Evolutionary conservation across 371 early-diverging fungal species (phyloP), one percentile per base, ranked within the genome.

Genomic region (Catenaria anguillulae): DNA sequence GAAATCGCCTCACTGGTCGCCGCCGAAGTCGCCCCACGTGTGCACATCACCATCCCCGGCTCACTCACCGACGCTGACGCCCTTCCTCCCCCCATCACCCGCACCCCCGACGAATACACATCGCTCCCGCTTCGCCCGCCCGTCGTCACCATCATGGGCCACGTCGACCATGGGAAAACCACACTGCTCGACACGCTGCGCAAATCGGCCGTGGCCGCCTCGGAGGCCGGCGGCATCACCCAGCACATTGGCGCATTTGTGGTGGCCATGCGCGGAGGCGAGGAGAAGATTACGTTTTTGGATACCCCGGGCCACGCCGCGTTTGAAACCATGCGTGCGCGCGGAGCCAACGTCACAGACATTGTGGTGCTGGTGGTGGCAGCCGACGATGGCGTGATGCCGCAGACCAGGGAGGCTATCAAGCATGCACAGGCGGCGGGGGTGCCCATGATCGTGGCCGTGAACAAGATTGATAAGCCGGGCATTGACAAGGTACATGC

Each of bases 271-370:
- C 84, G 81, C 0, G 75, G 76, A 33, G 79, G 85, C 64, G n/a
- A n/a, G n/a, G n/a, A n/a, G n/a, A 74, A 72, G 37, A 94, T 95
- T 62, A 94, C 97, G 2, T 94, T 96, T 66, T 70, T 96, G 66
- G 97, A 97, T 66, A 94, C 95, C 1, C 97, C 97, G 0, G 97
- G 97, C 17, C 97, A 97, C 65, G 90, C 93, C 0, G 95, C 94
- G 0, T 97, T 94, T 70, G 83, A 85, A n/a, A 82, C 85, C 0
- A 97, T 95, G 95, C 77, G 96, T 17, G 81, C 79, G 15, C 83
- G 96, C 50, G 97, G 97, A 15, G 94, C 95, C 8, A 76, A 87
- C 55, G 86, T 84, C 35, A 94, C 95, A 0, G 97, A 96, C 67
- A 90, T 96, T 62, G 93, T 90, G 8, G 87, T 96, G 1, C 73